phyloP scores from a whole-genome alignment of 352 stramenopile genomes.

The Phytophthora melonis region DNA sequence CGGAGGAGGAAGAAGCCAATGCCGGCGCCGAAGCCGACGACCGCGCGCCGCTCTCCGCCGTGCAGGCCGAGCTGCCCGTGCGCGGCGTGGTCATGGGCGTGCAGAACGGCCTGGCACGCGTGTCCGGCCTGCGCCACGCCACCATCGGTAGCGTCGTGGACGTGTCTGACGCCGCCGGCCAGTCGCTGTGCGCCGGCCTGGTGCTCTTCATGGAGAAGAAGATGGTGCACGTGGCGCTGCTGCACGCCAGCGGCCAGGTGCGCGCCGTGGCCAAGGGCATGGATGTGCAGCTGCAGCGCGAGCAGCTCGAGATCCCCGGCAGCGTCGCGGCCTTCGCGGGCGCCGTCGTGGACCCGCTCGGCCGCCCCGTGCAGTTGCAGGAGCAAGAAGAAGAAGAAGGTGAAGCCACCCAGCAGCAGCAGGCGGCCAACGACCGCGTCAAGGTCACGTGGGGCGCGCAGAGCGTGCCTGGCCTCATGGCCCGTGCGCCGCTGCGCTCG shows the following conservation, averaged over 20 bases:
- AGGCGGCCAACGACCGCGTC: conserved; percentile 40
- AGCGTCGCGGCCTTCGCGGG: conserved; percentile 57
- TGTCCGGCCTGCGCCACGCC: conserved; percentile 78
- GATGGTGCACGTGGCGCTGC: conserved; percentile 63
- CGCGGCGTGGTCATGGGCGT: conserved; percentile 70
- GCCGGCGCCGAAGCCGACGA: neutral
- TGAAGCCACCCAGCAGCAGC: neutral
- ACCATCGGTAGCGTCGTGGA: conserved; percentile 77
- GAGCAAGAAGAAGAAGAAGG: conserved; percentile 3
- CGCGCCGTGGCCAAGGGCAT: conserved; percentile 61
- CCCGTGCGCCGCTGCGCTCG: conserved; percentile 55
- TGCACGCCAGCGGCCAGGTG: conserved; percentile 40
- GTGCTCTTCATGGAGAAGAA: conserved; percentile 75
- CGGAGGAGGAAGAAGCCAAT: conserved; percentile 35
- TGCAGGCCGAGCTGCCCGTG: conserved; percentile 52
- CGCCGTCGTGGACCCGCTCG: conserved; percentile 62
- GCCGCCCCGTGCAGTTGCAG: conserved; percentile 39
- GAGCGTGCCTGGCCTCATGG: conserved; percentile 74
- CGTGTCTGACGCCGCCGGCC: conserved; percentile 36
- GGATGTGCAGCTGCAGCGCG: conserved; percentile 61
- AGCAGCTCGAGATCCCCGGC: conserved; percentile 60
- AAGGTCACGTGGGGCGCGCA: conserved; percentile 64
- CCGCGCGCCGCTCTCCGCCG: conserved; percentile 5
- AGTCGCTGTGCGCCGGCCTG: conserved; percentile 51
- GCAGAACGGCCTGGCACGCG: conserved; percentile 74